These are phyloP conservation scores for Fusarium sp. DNA, from an alignment of 2,329 filamentous ascomycete genomes.

Conservation along the genomic window DNA sequence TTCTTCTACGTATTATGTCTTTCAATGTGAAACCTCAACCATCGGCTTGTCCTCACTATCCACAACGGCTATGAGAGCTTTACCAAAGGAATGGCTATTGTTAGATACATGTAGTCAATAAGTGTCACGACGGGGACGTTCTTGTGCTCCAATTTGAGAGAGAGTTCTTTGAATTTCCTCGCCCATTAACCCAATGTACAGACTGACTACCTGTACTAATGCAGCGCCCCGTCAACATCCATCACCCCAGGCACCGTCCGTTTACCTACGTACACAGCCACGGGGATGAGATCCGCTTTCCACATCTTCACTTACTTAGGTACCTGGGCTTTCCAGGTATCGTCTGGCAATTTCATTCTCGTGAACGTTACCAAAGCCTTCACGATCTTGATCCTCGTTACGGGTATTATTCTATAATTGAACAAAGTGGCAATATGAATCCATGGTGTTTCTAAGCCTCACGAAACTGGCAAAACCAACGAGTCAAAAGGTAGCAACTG, in stretches of 20 bases:
- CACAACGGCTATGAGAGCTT: not conserved
- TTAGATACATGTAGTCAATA: slow-evolving; percentile 4
- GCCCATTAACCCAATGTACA: slow-evolving; percentile 4
- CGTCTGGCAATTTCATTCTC: slow-evolving; percentile 16
- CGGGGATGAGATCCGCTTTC: slow-evolving; percentile 28
- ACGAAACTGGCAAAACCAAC: not conserved
- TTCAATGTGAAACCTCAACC: slow-evolving; percentile 21
- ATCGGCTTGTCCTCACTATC: slow-evolving; percentile 5
- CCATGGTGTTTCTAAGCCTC: slow-evolving; percentile 10
- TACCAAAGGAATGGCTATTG: not conserved
- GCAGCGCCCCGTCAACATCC: slow-evolving; percentile 15
- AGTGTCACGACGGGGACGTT: not conserved
- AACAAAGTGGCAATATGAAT: slow-evolving; percentile 2
- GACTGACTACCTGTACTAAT: not conserved
- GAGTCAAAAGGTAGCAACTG: slow-evolving; percentile 21
- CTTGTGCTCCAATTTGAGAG: not conserved
- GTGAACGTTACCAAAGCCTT: not conserved
- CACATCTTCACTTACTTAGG: not conserved
- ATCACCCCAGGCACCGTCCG: slow-evolving; percentile 30
- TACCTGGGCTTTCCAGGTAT: not conserved
- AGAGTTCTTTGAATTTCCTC: not conserved
- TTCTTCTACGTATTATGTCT: not conserved
- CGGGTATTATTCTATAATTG: not conserved
- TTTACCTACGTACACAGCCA: slow-evolving; percentile 29
- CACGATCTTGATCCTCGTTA: not conserved